A percentile compares a stretch with the other conserved stretches of the same genome.
phyloP scores from a whole-genome alignment of 257 asterid genomes.

The Solanum clarkiae region DNA sequence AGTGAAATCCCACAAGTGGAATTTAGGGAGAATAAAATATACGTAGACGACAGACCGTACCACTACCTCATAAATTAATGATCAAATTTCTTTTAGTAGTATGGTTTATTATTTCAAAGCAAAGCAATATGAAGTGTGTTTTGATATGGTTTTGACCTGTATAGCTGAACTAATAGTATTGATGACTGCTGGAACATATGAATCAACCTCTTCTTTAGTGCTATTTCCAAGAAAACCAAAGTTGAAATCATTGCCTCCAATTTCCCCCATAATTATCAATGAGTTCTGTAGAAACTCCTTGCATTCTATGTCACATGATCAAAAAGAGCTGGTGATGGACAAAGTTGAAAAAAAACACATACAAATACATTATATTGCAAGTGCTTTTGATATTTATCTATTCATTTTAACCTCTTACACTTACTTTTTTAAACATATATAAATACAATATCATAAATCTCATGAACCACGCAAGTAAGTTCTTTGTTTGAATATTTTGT shows the following conservation, averaged over 20 bases:
- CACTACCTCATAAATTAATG: no score
- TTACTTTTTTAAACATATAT: no score
- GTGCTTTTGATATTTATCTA: not conserved
- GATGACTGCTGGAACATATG: slow-evolving; percentile 12
- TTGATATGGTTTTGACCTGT: not conserved
- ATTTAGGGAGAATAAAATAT: no score
- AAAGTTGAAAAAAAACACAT: not conserved
- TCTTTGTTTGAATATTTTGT: no score
- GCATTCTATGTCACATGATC: slow-evolving; percentile 8
- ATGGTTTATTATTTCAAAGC: not conserved
- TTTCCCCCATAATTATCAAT: slow-evolving; percentile 35
- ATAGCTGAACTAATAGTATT: slow-evolving; percentile 4
- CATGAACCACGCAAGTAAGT: no score
- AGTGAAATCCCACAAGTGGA: no score
- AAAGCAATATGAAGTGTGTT: not conserved
- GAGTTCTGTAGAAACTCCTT: slow-evolving; percentile 16
- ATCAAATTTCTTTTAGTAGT: no score
- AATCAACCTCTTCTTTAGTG: not conserved
- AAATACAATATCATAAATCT: no score
- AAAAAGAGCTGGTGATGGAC: not conserved
- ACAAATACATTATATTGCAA: not conserved
- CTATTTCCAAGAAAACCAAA: slow-evolving; percentile 1
- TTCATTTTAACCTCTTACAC: no score
- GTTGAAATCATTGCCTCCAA: slow-evolving; percentile 59
- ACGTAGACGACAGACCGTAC: no score